A percentile compares a stretch with the other conserved stretches of the same genome.
Conservation (phyloP, 345 rosid genomes). For the Citrus sinensis region DNA sequence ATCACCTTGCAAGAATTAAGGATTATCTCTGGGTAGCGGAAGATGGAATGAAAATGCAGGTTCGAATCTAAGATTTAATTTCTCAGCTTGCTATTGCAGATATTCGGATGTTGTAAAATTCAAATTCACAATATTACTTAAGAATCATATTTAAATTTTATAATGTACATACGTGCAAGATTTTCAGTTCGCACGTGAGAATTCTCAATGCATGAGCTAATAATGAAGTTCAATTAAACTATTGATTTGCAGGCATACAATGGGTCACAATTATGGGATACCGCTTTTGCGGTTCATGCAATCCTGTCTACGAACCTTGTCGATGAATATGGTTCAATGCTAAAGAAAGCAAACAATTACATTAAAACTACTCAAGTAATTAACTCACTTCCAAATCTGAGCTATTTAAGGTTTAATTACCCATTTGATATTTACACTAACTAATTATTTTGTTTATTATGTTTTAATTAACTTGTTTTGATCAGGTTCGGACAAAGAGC, state of each 20-base stretch:
- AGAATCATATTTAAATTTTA: neutral
- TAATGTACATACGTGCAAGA: neutral
- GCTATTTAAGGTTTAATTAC: too few species aligned
- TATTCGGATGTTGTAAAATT: neutral
- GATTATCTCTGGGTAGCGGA: constrained; percentile 62
- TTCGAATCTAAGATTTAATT: neutral
- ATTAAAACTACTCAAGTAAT: constrained; percentile 53
- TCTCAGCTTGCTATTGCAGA: neutral
- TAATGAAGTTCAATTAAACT: neutral
- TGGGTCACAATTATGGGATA: constrained; percentile 79
- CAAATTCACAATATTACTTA: too few species aligned
- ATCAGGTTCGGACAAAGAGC: constrained; percentile 36
- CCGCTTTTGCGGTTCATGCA: constrained; percentile 55
- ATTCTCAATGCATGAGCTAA: neutral
- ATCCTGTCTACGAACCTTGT: constrained; percentile 43
- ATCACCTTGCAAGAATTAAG: constrained; percentile 47
- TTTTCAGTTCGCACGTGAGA: neutral
- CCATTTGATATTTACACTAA: neutral
- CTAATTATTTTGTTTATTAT: neutral
- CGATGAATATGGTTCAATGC: constrained; percentile 42
- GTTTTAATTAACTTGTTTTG: neutral
- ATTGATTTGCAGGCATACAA: constrained; percentile 46
- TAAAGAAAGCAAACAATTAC: constrained; percentile 58
- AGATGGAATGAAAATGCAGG: constrained; percentile 76
- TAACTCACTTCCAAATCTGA: neutral